A percentile compares a stretch with the other conserved stretches of the same genome.
phyloP scores from a whole-genome alignment of 345 rosid species.

The Turnera subulata region DNA sequence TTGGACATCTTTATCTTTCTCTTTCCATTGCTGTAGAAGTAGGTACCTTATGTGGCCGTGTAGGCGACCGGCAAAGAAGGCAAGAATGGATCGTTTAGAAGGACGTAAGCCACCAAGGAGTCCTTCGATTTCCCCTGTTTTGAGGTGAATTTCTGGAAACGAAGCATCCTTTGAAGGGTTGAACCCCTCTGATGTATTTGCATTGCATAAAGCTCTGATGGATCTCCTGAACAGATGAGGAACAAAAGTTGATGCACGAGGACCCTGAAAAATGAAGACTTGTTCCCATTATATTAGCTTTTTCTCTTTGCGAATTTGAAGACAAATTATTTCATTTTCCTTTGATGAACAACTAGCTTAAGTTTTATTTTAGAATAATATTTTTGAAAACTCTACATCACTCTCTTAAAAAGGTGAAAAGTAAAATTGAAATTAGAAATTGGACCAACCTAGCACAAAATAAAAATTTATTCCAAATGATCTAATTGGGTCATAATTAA shows the following conservation, averaged over 20 bases:
- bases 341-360: no score
- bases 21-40: neutral
- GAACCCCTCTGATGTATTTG: neutral
- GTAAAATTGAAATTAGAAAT: no score
- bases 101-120: neutral
- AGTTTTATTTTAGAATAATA: no score
- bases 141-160: neutral
- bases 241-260: neutral
- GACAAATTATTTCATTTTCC: no score
- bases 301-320: no score
- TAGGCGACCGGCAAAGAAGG: neutral
- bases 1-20: neutral
- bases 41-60: neutral
- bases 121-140: neutral
- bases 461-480: no score
- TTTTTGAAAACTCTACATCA: no score
- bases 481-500: no score
- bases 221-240: neutral
- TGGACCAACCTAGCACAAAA: no score
- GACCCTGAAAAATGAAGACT: neutral
- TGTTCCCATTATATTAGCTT: no score
- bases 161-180: neutral
- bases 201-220: neutral
- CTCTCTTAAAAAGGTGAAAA: no score
- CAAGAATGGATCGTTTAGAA: neutral